These are phyloP conservation scores for Penicillium sp. DNA, from an alignment of 2,329 filamentous ascomycete species.

Conservation along the genomic window DNA sequence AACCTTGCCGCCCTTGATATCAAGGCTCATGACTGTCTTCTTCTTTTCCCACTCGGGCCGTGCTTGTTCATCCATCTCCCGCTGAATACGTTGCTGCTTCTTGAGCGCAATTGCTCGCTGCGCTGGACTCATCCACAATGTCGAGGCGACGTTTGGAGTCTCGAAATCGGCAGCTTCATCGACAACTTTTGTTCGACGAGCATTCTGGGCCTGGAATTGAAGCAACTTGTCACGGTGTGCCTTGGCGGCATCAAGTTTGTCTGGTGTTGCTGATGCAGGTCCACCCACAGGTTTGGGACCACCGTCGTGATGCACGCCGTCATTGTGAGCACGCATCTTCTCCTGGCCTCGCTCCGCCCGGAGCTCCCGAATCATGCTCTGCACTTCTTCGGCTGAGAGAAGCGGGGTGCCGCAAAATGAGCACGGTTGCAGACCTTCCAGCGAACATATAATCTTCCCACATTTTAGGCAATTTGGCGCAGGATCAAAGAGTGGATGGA, in stretches of 20 bases:
- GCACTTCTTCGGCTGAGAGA: conserved; percentile 65
- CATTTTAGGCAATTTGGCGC: conserved; percentile 89
- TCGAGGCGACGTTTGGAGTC: conserved; percentile 55
- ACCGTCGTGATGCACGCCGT: conserved; percentile 35
- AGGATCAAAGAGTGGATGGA: conserved; percentile 81
- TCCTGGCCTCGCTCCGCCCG: conserved; percentile 81
- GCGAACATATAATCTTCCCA: conserved; percentile 91
- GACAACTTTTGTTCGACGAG: conserved; percentile 72
- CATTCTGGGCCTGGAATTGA: conserved; percentile 78
- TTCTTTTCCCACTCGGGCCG: conserved; percentile 85
- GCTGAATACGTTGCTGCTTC: conserved; percentile 72
- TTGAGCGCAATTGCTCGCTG: conserved; percentile 79
- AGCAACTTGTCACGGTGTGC: conserved; percentile 77
- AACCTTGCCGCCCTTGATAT: conserved; percentile 70
- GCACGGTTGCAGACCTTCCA: conserved; percentile 88
- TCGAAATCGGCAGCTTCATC: conserved; percentile 78
- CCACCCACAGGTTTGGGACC: conserved; percentile 24
- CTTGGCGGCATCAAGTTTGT: conserved; percentile 62
- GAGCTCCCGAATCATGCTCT: conserved; percentile 77
- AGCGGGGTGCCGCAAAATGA: conserved; percentile 79
- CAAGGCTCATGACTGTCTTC: conserved; percentile 75
- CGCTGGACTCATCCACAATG: conserved; percentile 77
- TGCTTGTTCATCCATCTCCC: conserved; percentile 82
- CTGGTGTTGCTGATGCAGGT: conserved; percentile 27
- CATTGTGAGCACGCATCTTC: conserved; percentile 75